A percentile compares a stretch with the other conserved stretches of the same genome.
Conservation (phyloP, 2,329 filamentous ascomycete genomes). For the Helotiales sp. region DNA sequence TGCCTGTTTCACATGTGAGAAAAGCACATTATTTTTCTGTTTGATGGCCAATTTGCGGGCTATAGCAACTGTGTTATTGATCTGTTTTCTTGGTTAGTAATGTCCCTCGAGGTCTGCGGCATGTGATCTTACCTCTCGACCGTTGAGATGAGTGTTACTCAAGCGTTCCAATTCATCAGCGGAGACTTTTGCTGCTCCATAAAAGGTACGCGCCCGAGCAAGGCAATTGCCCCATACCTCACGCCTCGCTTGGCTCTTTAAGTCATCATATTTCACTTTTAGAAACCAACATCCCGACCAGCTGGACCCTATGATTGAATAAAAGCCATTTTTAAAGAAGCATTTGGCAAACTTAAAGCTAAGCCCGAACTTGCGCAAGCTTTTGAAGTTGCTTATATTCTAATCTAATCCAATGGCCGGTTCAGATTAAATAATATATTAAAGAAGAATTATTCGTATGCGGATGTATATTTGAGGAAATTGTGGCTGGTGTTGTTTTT, state of each 20-base stretch:
- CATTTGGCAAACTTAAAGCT: not conserved
- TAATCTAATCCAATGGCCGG: not conserved
- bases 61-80: too few species aligned
- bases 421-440: not conserved
- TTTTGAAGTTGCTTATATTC: constrained; percentile 1
- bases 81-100: too few species aligned
- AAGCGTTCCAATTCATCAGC: too few species aligned
- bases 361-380: constrained; percentile 3
- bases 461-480: not conserved
- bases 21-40: too few species aligned
- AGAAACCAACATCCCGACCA: constrained; percentile 3
- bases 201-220: constrained; percentile 9
- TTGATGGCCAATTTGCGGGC: too few species aligned
- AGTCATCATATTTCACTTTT: constrained; percentile 3
- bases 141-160: too few species aligned
- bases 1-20: too few species aligned
- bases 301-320: constrained; percentile 1
- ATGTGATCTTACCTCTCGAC: too few species aligned
- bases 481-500: not conserved
- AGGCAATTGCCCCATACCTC: constrained; percentile 13
- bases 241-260: not conserved
- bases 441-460: not conserved
- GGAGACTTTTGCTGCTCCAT: too few species aligned
- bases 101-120: too few species aligned
- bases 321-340: not conserved